Conservation (phyloP, 441 rosid species). For the Breynia disticha region DNA sequence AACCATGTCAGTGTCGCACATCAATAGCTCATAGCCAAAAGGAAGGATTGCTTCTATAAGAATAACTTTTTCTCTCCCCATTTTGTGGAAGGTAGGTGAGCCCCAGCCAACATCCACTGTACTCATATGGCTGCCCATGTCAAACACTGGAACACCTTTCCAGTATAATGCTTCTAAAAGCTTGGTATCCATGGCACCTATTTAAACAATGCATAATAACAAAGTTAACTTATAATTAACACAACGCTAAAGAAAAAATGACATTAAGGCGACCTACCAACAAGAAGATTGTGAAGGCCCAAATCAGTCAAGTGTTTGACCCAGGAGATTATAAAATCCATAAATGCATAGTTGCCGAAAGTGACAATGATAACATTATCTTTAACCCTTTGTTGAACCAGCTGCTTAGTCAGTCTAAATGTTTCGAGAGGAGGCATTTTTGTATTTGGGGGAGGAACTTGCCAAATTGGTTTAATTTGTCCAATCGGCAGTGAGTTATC, state of each 20-base stretch:
- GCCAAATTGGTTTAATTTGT: constrained; percentile 54
- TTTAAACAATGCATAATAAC: constrained; percentile 1
- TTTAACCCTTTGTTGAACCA: constrained; percentile 63
- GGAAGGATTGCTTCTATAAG: constrained; percentile 79
- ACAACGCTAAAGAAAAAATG: constrained; percentile 1
- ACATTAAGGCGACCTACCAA: constrained; percentile 43
- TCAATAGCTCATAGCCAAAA: constrained; percentile 75
- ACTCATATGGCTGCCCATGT: constrained; percentile 97
- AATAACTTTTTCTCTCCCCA: constrained; percentile 97
- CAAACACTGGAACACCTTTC: constrained; percentile 96
- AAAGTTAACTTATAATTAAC: neutral
- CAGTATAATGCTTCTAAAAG: constrained; percentile 85
- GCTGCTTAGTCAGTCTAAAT: constrained; percentile 62
- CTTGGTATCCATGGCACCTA: constrained; percentile 97
- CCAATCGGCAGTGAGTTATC: constrained; percentile 17
- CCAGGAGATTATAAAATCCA: constrained; percentile 98
- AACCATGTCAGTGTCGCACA: constrained; percentile 99
- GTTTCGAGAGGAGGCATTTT: constrained; percentile 73
- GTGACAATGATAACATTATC: constrained; percentile 81
- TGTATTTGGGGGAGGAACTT: constrained; percentile 49
- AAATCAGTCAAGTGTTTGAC: constrained; percentile 87
- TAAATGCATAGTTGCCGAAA: constrained; percentile 94
- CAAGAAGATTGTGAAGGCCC: constrained; percentile 77
- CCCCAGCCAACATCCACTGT: constrained; percentile 98
- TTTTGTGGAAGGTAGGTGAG: constrained; percentile 85